Base-by-base conservation (phyloP, 306 rosid species). In the Sphenostylis stenocarpa region DNA sequence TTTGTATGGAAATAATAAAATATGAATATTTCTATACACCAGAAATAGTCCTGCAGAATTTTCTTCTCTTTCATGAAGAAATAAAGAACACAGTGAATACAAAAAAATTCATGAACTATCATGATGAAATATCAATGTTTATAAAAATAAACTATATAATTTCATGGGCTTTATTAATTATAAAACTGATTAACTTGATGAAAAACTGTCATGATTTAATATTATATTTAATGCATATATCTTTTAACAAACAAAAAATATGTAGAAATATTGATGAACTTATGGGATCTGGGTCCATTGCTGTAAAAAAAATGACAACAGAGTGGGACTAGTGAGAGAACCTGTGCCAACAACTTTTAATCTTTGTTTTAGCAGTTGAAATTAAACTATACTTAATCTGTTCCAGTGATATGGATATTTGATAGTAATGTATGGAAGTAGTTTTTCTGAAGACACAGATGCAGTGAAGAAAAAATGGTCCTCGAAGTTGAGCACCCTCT, bases 401-500 rank as follows among this genome's bases (percentile, higher is more conserved):
- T 11, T 12, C 3, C 23, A 12, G 13, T 24, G 7, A 12, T 10
- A 11, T 8, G 0, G 57, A 52, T 52, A 52, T 20, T 20, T 20
- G 20, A 19, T n/a, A n/a, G n/a, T 52, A 20, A 0, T 20, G 60
- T 49, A 17, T 2, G 3, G 8, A 1, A 51, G 57, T 3, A 51
- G 2, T 47, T 16, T 5, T 5, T 16, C 5, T 0, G 3, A 2
- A 47, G 21, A 16, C 2, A 1, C 3, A 4, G 5, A 1, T 1
- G 21, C 9, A 15, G 56, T 41, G 11, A 45, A 24, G 38, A 5
- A 36, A 65, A 72, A 73, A 63, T 63, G 48, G 75, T 51, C 89
- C 83, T 86, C 19, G 71, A 73, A 76, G 28, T 84, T 39, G 86
- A 49, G 81, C 64, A 82, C 78, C 76, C 74, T 73, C 71, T 58